Evolutionary conservation across 768 basidiomycete species (phyloP), one percentile per base, ranked within the genome.

Genomic region (Russula emetica): DNA sequence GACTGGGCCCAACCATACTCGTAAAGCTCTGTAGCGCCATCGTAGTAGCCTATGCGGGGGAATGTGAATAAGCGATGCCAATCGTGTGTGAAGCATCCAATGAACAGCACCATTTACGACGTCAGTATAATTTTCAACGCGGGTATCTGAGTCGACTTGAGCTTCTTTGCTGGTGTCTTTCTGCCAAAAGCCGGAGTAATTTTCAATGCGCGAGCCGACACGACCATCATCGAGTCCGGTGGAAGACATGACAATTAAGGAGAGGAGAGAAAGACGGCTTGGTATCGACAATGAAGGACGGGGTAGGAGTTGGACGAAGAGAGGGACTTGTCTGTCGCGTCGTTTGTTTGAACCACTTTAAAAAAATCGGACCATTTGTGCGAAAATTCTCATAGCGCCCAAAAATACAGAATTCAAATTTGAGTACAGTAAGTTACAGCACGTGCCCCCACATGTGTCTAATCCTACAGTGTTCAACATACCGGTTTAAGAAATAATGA

Each of bases 1-100:
- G 88, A 93, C 60, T 86, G 80, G 1, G 83, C 83, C 94, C 94
- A 93, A 58, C 91, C 94, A 71, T 90, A 97, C 74, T 98, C 95
- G 78, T 98, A 97, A 63, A 98, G 79, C 72, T 92, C 86, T 4
- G 96, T 98, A 8, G 92, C 94, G 69, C 93, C 96, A 73, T 99
- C 95, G 69, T 98, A 99, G 78, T 96, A 98, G 49, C 94, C 94
- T 92, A 56, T 5, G 53, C 6, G 14, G 24, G 10, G 32, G 32
- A 26, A 40, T 40, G n/a, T 26, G 20, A 22, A 58, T 60, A 45
- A 55, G 54, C n/a, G 16, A 18, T 49, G 53, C 2, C 22, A 14
- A 18, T 44, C 22, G 14, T 5, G 44, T 7, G 32, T 9, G 40
- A 51, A 13, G 62, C 20, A 58, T 5, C 30, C 50, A n/a, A 32